Base-by-base conservation (phyloP, 306 rosid genomes). In the Gastrolobium bilobum region DNA sequence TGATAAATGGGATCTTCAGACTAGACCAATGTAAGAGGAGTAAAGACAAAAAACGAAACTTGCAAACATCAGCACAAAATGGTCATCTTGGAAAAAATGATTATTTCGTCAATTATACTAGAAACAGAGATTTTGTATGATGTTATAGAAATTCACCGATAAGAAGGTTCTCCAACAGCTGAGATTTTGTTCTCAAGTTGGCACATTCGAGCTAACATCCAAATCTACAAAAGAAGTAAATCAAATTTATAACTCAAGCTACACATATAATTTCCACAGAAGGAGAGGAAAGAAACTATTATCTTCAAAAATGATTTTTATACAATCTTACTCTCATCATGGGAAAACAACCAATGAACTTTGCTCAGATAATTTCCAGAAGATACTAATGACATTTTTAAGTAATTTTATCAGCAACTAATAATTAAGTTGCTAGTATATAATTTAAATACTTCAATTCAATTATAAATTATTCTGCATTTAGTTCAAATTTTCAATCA, bases 151-250 rank as follows among this genome's bases (percentile, higher is more conserved):
- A 58, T 78, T 88, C 85, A 95, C 99, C 97, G 88, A 77, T 95
- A 95, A 71, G 92, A 89, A 77, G 97, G 91, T 75, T 95, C 98
- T 82, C 99, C 99, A 51, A 92, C 92, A 13, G 97, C 99, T 60
- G 89, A 81, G 71, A 95, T 95, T 87, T 95, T 93, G 90, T 93
- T 92, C 89, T 95, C 94, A 53, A 95, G 91, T 87, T 95, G 99
- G 90, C 92, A 90, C 98, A 95, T 92, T 72, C 99, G 89, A 87
- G 98, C 98, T 82, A 95, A 82, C 94, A 95, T 91, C 99, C 97
- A 95, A 59, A 95, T 93, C 99, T 95, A 76, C 67, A 79, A 7
- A 82, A 59, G 51, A 52, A 77, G 65, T 3, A 59, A 61, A 70
- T 59, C 54, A 33, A 62, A 71, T 58, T 76, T 59, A 40, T 6